These are phyloP conservation scores for Malassezia yamatoensis DNA, from an alignment of 1,284 basidiomycete species.

Conservation along the genomic window DNA sequence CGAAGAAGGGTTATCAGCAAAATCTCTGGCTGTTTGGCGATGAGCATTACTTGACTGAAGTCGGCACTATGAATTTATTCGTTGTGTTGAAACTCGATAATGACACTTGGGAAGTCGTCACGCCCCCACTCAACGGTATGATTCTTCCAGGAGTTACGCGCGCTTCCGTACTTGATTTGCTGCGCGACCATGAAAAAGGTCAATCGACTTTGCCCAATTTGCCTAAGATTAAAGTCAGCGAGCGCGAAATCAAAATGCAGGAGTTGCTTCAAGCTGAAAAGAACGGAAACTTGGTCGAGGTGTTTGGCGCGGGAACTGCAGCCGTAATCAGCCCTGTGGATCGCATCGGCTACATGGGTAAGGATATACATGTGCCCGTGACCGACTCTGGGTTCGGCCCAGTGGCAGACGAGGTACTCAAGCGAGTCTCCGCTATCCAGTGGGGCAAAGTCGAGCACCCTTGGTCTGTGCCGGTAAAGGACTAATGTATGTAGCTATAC, in stretches of 20 bases:
- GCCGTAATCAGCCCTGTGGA: slow-evolving; percentile 56
- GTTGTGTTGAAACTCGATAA: slow-evolving; percentile 67
- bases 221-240: slow-evolving; percentile 59
- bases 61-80: slow-evolving; percentile 92
- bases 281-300: slow-evolving; percentile 67
- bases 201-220: slow-evolving; percentile 50
- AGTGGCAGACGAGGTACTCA: slow-evolving; percentile 70
- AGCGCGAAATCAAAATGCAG: slow-evolving; percentile 76
- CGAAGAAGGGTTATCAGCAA: slow-evolving; percentile 74
- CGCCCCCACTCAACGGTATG: slow-evolving; percentile 81
- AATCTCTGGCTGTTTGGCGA: slow-evolving; percentile 75
- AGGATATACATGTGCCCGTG: slow-evolving; percentile 72
- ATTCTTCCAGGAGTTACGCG: slow-evolving; percentile 93
- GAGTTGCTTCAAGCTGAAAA: slow-evolving; percentile 69
- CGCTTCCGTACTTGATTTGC: slow-evolving; percentile 68
- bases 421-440: slow-evolving; percentile 78
- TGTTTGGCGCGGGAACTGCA: slow-evolving; percentile 76
- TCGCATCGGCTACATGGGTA: slow-evolving; percentile 68
- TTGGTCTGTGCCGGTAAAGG: slow-evolving; percentile 56
- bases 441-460: slow-evolving; percentile 70
- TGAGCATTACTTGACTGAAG: slow-evolving; percentile 48
- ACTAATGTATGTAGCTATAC: not conserved
- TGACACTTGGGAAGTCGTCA: slow-evolving; percentile 51
- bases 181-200: slow-evolving; percentile 61
- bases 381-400: slow-evolving; percentile 79